A percentile compares a stretch with the other conserved stretches of the same genome.
Evolutionary conservation across 768 basidiomycete species (phyloP).

Genomic region (Rhodosporidiobolus odoratus): DNA sequence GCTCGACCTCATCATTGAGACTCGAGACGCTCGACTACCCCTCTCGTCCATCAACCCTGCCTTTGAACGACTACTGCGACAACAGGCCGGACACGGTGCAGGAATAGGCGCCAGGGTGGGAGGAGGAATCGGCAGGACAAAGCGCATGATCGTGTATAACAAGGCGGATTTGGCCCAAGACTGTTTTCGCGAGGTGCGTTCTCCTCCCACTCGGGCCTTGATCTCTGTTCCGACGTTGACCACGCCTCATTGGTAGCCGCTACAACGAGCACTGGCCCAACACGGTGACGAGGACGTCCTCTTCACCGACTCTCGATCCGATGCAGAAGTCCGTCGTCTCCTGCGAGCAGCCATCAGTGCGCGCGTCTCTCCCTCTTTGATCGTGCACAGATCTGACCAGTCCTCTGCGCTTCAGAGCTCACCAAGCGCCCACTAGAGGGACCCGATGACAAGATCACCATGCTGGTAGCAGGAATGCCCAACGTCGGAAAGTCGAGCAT

Average conservation of each 20-base stretch:
- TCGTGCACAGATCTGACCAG: no score
- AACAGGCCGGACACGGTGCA: constrained; percentile 18
- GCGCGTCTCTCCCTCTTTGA: neutral
- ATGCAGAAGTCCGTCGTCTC: constrained; percentile 46
- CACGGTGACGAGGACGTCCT: constrained; percentile 47
- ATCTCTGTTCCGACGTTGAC: neutral
- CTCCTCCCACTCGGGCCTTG: neutral
- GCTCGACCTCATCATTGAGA: constrained; percentile 88
- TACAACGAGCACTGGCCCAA: constrained; percentile 46
- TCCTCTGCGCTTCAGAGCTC: neutral
- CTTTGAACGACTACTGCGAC: constrained; percentile 59
- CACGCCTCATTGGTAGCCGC: constrained; percentile 41
- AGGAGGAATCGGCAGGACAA: constrained; percentile 52
- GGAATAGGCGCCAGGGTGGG: constrained; percentile 43
- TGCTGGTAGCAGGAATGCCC: constrained; percentile 95
- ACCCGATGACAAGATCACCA: constrained; percentile 44
- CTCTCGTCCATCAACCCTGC: constrained; percentile 87
- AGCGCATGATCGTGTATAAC: constrained; percentile 84
- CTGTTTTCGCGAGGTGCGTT: constrained; percentile 75
- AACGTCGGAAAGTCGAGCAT: constrained; percentile 97
- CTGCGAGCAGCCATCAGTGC: constrained; percentile 47
- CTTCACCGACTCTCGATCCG: constrained; percentile 48
- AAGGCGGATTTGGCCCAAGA: constrained; percentile 85
- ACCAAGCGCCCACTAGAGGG: constrained; percentile 28
- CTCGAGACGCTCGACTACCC: constrained; percentile 85